Evolutionary conservation across 2,329 filamentous ascomycete species (phyloP).

Genomic region (Xylaria sp.): DNA sequence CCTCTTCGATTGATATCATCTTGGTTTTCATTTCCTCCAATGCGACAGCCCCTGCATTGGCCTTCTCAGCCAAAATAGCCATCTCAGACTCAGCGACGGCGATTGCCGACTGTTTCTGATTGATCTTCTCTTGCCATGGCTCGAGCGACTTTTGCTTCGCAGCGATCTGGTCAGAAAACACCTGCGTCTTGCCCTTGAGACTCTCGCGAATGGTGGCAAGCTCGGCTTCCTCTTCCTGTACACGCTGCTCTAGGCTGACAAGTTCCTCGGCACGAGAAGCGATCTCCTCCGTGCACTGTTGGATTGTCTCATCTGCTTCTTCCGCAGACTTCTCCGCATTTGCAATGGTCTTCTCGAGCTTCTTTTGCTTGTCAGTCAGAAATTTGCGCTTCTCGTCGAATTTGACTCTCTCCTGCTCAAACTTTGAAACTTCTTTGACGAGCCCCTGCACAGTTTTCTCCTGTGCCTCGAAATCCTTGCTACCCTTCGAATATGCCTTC

Average conservation of each 20-base stretch:
- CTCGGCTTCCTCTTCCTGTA: conserved; percentile 83
- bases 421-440: conserved; percentile 87
- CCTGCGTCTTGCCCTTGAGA: conserved; percentile 95
- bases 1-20: conserved; percentile 76
- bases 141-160: conserved; percentile 93
- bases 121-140: conserved; percentile 97
- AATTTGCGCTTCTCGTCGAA: conserved; percentile 99
- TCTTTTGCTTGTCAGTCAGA: conserved; percentile 88
- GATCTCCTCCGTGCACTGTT: conserved; percentile 82
- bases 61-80: conserved; percentile 88
- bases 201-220: conserved; percentile 84
- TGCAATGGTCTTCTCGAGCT: conserved; percentile 87
- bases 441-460: conserved; percentile 84
- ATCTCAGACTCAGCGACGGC: conserved; percentile 95
- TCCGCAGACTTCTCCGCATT: conserved; percentile 78
- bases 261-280: conserved; percentile 81
- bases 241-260: conserved; percentile 76
- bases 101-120: conserved; percentile 92
- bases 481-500: conserved; percentile 83
- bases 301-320: conserved; percentile 81
- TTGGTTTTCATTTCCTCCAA: conserved; percentile 86
- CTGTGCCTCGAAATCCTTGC: conserved; percentile 82
- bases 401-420: conserved; percentile 96
- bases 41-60: conserved; percentile 85
- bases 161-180: conserved; percentile 91